These are phyloP conservation scores for Mrakia blollopis DNA, from an alignment of 768 basidiomycete genomes.

Conservation along the genomic window DNA sequence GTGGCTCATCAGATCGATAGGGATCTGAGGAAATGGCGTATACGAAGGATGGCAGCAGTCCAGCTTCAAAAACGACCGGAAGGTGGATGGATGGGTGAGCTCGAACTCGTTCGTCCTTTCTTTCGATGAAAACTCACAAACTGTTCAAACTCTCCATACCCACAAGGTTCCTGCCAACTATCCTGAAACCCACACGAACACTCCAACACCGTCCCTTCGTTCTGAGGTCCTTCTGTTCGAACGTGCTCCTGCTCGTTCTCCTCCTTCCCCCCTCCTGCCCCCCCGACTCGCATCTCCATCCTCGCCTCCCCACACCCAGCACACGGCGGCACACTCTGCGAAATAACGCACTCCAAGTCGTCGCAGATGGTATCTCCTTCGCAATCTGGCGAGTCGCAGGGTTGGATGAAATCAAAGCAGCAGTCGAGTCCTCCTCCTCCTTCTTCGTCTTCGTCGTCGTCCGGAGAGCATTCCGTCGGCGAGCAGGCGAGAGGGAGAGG, in stretches of 20 bases:
- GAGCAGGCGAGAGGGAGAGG: neutral
- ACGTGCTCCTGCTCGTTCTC: constrained; percentile 3
- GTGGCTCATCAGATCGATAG: neutral
- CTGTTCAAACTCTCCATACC: constrained; percentile 26
- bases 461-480: neutral
- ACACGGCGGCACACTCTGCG: neutral
- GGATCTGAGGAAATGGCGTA: neutral
- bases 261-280: neutral
- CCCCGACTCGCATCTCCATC: neutral
- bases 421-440: neutral
- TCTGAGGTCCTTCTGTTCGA: neutral
- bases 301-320: constrained; percentile 15
- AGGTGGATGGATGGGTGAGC: neutral
- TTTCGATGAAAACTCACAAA: constrained; percentile 1
- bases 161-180: constrained; percentile 12
- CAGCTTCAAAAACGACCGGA: constrained; percentile 12
- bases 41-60: constrained; percentile 20
- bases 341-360: constrained; percentile 19
- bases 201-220: constrained; percentile 14
- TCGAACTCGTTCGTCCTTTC: neutral
- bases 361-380: constrained; percentile 1
- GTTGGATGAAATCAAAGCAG: constrained; percentile 17
- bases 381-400: constrained; percentile 26
- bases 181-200: constrained; percentile 24
- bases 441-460: no score